These are phyloP conservation scores for Claviceps quebecensis DNA, from an alignment of 2,329 filamentous ascomycete genomes.

Conservation along the genomic window DNA sequence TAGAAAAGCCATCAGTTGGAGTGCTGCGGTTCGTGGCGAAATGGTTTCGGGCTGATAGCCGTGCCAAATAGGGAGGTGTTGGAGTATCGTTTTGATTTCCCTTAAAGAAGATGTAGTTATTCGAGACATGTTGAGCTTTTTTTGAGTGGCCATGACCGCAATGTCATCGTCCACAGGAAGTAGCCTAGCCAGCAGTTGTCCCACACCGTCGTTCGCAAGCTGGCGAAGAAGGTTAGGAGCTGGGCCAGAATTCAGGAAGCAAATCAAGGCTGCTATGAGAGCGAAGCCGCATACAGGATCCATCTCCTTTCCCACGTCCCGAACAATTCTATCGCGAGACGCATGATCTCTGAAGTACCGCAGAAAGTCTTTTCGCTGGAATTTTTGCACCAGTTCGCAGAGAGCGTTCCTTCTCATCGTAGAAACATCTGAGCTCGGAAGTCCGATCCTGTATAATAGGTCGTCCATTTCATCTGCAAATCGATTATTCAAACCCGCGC, in stretches of 20 bases:
- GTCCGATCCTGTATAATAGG: constrained; percentile 44
- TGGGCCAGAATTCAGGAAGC: constrained; percentile 46
- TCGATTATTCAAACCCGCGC: constrained; percentile 52
- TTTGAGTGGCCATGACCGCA: constrained; percentile 44
- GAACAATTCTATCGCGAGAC: constrained; percentile 54
- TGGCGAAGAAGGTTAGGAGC: constrained; percentile 45
- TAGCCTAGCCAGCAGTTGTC: constrained; percentile 40
- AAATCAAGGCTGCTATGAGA: constrained; percentile 47
- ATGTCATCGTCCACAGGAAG: constrained; percentile 43
- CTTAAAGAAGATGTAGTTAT: constrained; percentile 42
- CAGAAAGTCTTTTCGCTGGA: constrained; percentile 48
- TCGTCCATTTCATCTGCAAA: constrained; percentile 54
- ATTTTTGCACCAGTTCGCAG: constrained; percentile 44
- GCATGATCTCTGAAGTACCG: constrained; percentile 61
- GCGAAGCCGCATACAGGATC: constrained; percentile 51
- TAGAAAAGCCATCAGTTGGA: constrained; percentile 45
- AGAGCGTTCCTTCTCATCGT: constrained; percentile 44
- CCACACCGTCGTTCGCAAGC: constrained; percentile 39
- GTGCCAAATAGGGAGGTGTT: constrained; percentile 46
- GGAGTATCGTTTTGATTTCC: constrained; percentile 38
- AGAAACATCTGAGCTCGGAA: constrained; percentile 28
- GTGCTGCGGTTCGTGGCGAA: constrained; percentile 47
- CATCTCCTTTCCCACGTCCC: constrained; percentile 41
- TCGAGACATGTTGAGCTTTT: constrained; percentile 55
- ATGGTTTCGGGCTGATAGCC: constrained; percentile 33